Base-by-base conservation (phyloP, 768 basidiomycete genomes). In the Psilocybe subaeruginosa region DNA sequence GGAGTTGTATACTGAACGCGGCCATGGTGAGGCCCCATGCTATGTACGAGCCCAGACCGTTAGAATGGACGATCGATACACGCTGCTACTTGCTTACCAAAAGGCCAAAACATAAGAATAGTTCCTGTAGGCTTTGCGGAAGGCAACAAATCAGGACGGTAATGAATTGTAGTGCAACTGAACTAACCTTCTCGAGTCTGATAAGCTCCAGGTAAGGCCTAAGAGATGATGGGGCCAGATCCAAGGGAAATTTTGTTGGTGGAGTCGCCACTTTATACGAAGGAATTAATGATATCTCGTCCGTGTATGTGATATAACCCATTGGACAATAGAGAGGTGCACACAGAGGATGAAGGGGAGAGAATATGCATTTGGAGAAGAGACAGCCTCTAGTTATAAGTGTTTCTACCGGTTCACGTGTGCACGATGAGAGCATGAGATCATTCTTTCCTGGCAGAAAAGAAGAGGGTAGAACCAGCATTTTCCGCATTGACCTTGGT, bases 21-120 rank as follows among this genome's bases (percentile, higher is more conserved):
- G 80, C 80, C 82, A 83, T 81, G 0, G 82, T 85, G 23, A 82
- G 68, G 4, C 79, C 82, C 81, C 81, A 84, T 35, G 77, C 80
- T 81, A 27, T 12, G n/a, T 30, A 14, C 11, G 17, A 37, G 9
- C 29, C 27, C 37, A 11, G 37, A 35, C 33, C 6, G 11, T 35
- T 11, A 35, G 33, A 23, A 23, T 33, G 11, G 16, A 8, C 56
- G 1, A 9, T 33, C 19, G n/a, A n/a, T 19, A 30, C 14, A 12
- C 59, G 8, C 1, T 19, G 39, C 5, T 31, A n/a, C 6, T 39
- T 19, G 56, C 70, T 37, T 68, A 82, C 82, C 80, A 55, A 80
- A 84, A 5, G 82, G 82, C 81, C 82, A 84, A 69, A 83, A 84
- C 78, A 82, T 80, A 23, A 84, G 74, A 49, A 79, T 74, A 3